Evolutionary conservation across 2,329 filamentous ascomycete species (phyloP).

Genomic region (Botrytis byssoidea): DNA sequence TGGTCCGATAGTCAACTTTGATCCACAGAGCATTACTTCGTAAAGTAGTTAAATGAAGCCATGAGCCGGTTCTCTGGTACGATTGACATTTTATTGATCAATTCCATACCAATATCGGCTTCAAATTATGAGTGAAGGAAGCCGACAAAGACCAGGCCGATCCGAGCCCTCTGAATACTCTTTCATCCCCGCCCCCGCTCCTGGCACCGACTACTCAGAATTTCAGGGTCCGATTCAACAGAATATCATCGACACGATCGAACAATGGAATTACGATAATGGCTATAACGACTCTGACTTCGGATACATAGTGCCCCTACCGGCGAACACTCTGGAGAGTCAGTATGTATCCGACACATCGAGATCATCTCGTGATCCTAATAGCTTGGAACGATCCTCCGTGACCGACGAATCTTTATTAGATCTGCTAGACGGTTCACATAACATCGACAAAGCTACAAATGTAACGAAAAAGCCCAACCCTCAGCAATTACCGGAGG

Average conservation of each 20-base stretch:
- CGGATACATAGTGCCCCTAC: not conserved
- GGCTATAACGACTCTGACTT: not conserved
- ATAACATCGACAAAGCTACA: not conserved
- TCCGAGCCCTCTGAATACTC: conserved; percentile 10
- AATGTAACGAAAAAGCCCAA: not conserved
- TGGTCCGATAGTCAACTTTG: not conserved
- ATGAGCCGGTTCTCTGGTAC: not conserved
- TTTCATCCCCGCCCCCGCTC: conserved; percentile 9
- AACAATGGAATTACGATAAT: conserved; percentile 12
- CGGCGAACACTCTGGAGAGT: not conserved
- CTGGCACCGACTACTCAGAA: not conserved
- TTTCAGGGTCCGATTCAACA: conserved; percentile 2
- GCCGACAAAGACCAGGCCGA: not conserved
- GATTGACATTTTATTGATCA: not conserved
- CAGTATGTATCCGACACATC: not conserved
- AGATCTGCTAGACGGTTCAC: conserved; percentile 9
- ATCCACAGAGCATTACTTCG: conserved; percentile 10
- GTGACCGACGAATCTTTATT: conserved; percentile 11
- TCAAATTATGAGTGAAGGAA: conserved; percentile 1
- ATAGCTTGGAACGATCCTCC: conserved; percentile 9
- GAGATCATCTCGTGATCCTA: conserved; percentile 7
- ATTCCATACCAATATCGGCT: not conserved
- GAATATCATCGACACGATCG: conserved; percentile 1
- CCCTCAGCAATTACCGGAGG: conserved; percentile 16
- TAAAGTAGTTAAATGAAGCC: conserved; percentile 4